Conservation (phyloP, 495 filamentous ascomycete genomes). For the Hypoxylon cercidicola region DNA sequence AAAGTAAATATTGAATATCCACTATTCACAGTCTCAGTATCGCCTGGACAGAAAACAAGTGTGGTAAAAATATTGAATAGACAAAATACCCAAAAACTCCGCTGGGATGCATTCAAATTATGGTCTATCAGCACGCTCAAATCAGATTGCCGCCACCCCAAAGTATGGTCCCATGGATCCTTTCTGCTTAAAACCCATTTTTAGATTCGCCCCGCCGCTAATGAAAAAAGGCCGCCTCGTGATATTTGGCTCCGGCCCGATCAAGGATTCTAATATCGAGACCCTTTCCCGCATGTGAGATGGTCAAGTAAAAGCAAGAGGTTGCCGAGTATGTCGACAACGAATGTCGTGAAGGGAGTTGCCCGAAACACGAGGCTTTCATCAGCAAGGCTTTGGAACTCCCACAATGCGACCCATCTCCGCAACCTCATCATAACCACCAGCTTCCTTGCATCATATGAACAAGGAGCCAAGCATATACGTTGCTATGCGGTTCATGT, state of each 20-base stretch:
- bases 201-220: constrained; percentile 23
- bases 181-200: constrained; percentile 22
- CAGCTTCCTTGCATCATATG: constrained; percentile 7
- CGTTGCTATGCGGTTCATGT: constrained; percentile 24
- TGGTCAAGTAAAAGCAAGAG: background rate
- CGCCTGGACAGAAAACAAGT: background rate
- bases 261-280: background rate
- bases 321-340: background rate
- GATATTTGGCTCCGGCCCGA: constrained; percentile 11
- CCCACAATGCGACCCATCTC: constrained; percentile 15
- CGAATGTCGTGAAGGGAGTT: background rate
- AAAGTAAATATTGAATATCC: no score
- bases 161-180: constrained; percentile 26
- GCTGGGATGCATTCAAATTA: constrained; percentile 43
- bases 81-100: constrained; percentile 37
- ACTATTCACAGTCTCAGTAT: no score
- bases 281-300: constrained; percentile 3
- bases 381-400: background rate
- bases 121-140: constrained; percentile 40
- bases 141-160: constrained; percentile 38
- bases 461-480: constrained; percentile 21
- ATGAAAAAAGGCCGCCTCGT: constrained; percentile 13
- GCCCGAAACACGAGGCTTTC: background rate
- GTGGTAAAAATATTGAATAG: constrained; percentile 4
- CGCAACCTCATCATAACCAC: constrained; percentile 17